These are phyloP conservation scores for Phytophthora boehmeriae DNA, from an alignment of 352 stramenopile species.

Conservation along the genomic window DNA sequence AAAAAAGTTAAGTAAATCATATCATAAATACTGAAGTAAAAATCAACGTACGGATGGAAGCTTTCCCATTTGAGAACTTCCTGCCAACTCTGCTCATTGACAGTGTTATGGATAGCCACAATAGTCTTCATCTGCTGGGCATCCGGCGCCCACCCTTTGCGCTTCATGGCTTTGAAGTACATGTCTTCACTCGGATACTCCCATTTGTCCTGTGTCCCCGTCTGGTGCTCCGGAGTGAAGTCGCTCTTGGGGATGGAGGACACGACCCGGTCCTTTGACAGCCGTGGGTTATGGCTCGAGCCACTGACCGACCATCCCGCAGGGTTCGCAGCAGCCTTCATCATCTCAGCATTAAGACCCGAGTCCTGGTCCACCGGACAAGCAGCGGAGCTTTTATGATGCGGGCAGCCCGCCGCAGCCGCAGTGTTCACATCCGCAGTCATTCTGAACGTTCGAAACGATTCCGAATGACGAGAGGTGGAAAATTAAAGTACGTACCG, in stretches of 20 bases:
- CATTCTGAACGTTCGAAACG: constrained; percentile 35
- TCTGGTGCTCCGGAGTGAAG: constrained; percentile 73
- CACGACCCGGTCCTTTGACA: constrained; percentile 87
- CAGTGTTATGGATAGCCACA: constrained; percentile 97
- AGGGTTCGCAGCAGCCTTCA: constrained; percentile 50
- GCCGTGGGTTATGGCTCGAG: constrained; percentile 21
- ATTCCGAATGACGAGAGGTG: not conserved
- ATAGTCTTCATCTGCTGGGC: constrained; percentile 94
- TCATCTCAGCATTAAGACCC: constrained; percentile 69
- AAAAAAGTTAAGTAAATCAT: not conserved
- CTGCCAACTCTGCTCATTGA: constrained; percentile 97
- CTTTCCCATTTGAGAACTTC: constrained; percentile 94
- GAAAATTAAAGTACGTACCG: too few relatives aligned
- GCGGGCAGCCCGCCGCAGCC: constrained; percentile 53
- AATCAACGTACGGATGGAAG: constrained; percentile 49
- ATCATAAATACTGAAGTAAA: not conserved
- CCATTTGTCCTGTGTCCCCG: constrained; percentile 76
- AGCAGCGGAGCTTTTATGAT: constrained; percentile 18
- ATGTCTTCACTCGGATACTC: constrained; percentile 98
- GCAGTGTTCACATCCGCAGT: constrained; percentile 76
- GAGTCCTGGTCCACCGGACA: constrained; percentile 26
- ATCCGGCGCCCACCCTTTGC: constrained; percentile 94
- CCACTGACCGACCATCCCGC: constrained; percentile 43
- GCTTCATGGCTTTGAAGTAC: constrained; percentile 98
- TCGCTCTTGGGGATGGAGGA: constrained; percentile 96